Percentiles rank a stretch among this genome's conserved stretches.
Conservation (phyloP, 2,329 filamentous ascomycete species). For the Pseudogymnoascus sp. region DNA sequence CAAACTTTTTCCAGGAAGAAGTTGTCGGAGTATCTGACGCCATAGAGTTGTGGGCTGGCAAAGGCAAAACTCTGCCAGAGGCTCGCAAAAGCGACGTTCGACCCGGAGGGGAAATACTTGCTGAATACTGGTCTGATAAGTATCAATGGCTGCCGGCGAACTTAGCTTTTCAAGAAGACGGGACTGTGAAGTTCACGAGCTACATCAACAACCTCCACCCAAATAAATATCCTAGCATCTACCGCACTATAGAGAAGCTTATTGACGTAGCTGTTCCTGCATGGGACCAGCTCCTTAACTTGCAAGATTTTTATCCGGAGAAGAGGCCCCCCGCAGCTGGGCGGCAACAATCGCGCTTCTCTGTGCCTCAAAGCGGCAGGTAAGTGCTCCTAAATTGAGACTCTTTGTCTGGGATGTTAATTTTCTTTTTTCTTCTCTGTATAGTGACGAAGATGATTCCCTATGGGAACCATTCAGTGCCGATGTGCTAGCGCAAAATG, state of each 20-base stretch:
- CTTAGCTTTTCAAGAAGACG: slow-evolving; percentile 24
- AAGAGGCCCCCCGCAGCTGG: neutral
- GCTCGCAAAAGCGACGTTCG: neutral
- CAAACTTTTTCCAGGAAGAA: slow-evolving; percentile 12
- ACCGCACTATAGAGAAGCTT: slow-evolving; percentile 30
- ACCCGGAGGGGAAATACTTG: neutral
- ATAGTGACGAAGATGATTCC: neutral
- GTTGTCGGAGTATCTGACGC: slow-evolving; percentile 19
- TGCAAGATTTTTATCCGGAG: neutral
- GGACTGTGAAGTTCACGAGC: slow-evolving; percentile 26
- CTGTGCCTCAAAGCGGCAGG: neutral
- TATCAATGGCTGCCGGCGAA: slow-evolving; percentile 40
- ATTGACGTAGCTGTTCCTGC: slow-evolving; percentile 28
- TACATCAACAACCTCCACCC: slow-evolving; percentile 41
- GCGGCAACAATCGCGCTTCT: slow-evolving; percentile 1
- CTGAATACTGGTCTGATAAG: slow-evolving; percentile 23
- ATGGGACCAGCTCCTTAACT: slow-evolving; percentile 26
- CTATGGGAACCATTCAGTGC: slow-evolving; percentile 7
- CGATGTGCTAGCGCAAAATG: neutral
- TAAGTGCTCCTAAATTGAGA: neutral
- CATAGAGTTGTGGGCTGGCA: slow-evolving; percentile 23
- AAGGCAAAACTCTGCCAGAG: slow-evolving; percentile 17
- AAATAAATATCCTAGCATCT: slow-evolving; percentile 26
- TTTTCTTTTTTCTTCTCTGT: neutral
- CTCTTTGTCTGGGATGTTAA: neutral